phyloP scores from a whole-genome alignment of 176 grass and related monocot species.

The Chrysopogon serrulatus region DNA sequence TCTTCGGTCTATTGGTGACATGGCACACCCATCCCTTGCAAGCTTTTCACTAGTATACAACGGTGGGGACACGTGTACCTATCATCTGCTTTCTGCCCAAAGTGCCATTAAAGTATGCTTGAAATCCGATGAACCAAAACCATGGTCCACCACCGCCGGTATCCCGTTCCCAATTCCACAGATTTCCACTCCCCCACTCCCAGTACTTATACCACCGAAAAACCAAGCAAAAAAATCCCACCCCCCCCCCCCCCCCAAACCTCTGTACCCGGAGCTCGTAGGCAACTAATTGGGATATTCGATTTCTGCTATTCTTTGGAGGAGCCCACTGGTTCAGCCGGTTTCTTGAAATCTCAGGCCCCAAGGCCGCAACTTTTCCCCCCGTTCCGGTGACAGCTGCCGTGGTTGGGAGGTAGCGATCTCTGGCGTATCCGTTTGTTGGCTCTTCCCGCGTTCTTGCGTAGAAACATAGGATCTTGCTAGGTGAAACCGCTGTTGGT shows the following conservation, averaged over 20 bases:
- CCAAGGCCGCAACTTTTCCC: not conserved
- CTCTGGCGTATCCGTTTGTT: not conserved
- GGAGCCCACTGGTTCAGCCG: not conserved
- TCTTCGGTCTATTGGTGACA: constrained; percentile 2
- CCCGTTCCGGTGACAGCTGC: not conserved
- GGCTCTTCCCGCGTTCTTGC: not conserved
- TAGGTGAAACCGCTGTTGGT: not conserved
- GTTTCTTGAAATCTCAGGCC: constrained; percentile 11
- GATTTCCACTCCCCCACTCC: constrained; percentile 20
- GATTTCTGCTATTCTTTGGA: not conserved
- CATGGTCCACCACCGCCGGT: constrained; percentile 41
- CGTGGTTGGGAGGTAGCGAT: not conserved
- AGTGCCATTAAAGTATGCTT: not conserved
- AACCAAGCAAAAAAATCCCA: constrained; percentile 4
- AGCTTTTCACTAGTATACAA: not conserved
- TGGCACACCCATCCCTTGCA: constrained; percentile 5
- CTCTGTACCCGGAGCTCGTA: not conserved
- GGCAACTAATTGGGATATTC: not conserved
- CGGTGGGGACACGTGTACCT: not conserved
- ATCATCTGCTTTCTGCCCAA: not conserved
- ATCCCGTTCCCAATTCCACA: constrained; percentile 28
- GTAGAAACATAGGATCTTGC: constrained; percentile 22
- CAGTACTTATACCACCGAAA: constrained; percentile 21
- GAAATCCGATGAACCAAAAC: constrained; percentile 40
- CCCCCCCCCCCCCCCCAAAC: not conserved